These are phyloP conservation scores for Pyronema omphalodes DNA, from an alignment of 495 filamentous ascomycete genomes.

Conservation along the genomic window DNA sequence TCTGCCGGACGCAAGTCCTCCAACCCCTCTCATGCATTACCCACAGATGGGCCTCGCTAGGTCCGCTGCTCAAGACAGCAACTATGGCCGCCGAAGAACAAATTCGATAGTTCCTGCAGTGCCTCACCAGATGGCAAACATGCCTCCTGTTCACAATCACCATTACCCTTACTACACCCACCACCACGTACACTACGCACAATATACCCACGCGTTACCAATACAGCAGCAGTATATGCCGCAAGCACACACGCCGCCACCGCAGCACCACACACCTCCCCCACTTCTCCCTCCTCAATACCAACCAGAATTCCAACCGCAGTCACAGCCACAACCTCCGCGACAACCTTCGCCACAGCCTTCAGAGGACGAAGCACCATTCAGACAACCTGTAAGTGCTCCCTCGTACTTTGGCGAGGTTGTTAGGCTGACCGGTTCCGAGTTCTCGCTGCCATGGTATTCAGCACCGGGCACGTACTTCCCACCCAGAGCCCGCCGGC, in stretches of 20 bases:
- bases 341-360: conserved; percentile 10
- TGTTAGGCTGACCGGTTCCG: background rate
- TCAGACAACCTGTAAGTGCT: conserved; percentile 1
- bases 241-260: conserved; percentile 4
- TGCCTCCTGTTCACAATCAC: conserved; percentile 6
- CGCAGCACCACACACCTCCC: background rate
- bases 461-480: conserved; percentile 20
- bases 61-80: conserved; percentile 18
- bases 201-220: background rate
- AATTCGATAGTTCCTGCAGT: conserved; percentile 3
- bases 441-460: conserved; percentile 19
- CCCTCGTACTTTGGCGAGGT: background rate
- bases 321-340: background rate
- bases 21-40: conserved; percentile 17
- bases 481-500: conserved; percentile 10
- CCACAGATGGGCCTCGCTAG: conserved; percentile 9
- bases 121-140: background rate
- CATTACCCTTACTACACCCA: background rate
- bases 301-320: too few relatives aligned
- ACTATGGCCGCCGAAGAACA: conserved; percentile 13
- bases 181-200: background rate
- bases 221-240: conserved; percentile 7
- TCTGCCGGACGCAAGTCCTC: conserved; percentile 8
- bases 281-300: background rate
- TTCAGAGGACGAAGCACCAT: background rate